Base-by-base conservation (phyloP, 1,284 basidiomycete genomes). In the Tylopilus orsonianus region DNA sequence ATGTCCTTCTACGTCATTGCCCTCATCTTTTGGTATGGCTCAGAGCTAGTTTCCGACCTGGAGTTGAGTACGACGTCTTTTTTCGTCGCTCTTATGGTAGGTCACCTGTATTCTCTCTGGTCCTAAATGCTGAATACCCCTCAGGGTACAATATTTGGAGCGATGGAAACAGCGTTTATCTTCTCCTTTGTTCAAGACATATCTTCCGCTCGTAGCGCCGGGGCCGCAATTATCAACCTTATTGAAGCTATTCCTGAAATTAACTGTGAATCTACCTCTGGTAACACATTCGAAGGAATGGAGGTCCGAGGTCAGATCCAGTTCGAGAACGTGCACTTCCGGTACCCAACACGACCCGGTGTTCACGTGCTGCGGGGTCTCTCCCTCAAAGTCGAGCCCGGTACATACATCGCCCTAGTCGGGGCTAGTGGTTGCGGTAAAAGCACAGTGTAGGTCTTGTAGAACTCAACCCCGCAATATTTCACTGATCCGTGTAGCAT, bases 141-240 rank as follows among this genome's bases (percentile, higher is more conserved):
- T 0, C 54, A 88, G 87, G 78, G 75, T 55, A 81, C 83, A 12
- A 81, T 80, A 3, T 91, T 91, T 64, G 81, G 83, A 51, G 75
- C 87, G 23, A 87, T 90, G 46, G 87, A 92, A 66, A 87, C 88
- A 16, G 89, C 89, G 45, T 89, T 89, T 60, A 83, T 96, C 26
- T 97, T 97, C 73, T 80, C 83, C 12, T 97, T 92, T 65, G 94
- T 96, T 1, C 95, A 95, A 18, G 95, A 98, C 65, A 81, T 97
- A 43, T 93, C 90, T 5, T 90, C 89, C 2, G 94, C 95, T 27
- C 85, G 84, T 60, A 79, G 85, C 22, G 87, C 94, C 0, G 90
- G 82, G 0, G 80, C 83, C 19, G 80, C 87, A 44, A 84, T 94
- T 56, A 77, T 97, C 70, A 79, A 78, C 44, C 71, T 97, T 10